phyloP scores from a whole-genome alignment of 2,329 filamentous ascomycete genomes.

The Ophiocordyceps sinensis region DNA sequence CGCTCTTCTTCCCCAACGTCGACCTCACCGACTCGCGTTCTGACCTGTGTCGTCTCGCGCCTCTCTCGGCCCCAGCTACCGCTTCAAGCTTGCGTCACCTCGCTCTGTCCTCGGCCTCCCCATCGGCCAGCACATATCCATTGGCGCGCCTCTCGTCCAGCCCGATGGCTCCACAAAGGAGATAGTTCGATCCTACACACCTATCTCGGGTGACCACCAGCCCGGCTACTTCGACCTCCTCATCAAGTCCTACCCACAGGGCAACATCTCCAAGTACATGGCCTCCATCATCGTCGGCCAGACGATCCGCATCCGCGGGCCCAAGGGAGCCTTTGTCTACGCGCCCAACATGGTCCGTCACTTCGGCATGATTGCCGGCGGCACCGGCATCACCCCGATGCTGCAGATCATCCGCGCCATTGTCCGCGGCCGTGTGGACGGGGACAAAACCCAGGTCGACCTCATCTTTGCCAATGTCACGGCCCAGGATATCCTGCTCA shows the following conservation, averaged over 20 bases:
- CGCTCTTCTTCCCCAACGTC: neutral
- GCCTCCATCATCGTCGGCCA: slow-evolving; percentile 70
- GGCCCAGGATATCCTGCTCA: slow-evolving; percentile 78
- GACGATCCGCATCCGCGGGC: slow-evolving; percentile 78
- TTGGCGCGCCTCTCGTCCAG: slow-evolving; percentile 60
- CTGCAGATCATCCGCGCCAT: slow-evolving; percentile 90
- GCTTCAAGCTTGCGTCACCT: slow-evolving; percentile 68
- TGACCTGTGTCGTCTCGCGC: neutral
- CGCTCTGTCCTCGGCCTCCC: slow-evolving; percentile 83
- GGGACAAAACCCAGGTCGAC: slow-evolving; percentile 79
- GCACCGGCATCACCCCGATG: slow-evolving; percentile 97
- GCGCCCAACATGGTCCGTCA: slow-evolving; percentile 90
- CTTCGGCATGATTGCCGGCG: slow-evolving; percentile 96
- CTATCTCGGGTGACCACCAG: slow-evolving; percentile 78
- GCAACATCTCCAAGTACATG: slow-evolving; percentile 93
- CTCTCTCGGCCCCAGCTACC: slow-evolving; percentile 46
- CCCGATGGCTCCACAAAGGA: slow-evolving; percentile 63
- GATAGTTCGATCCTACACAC: slow-evolving; percentile 83
- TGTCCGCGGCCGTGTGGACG: slow-evolving; percentile 61
- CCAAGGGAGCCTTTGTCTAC: slow-evolving; percentile 97
- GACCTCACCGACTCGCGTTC: neutral
- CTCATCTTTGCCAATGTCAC: slow-evolving; percentile 97
- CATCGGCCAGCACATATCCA: slow-evolving; percentile 97
- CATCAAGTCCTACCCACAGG: slow-evolving; percentile 94
- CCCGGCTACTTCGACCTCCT: slow-evolving; percentile 89